Base-by-base conservation (phyloP, 225 moss, liverwort and hornwort species). In the Straminergon stramineum region DNA sequence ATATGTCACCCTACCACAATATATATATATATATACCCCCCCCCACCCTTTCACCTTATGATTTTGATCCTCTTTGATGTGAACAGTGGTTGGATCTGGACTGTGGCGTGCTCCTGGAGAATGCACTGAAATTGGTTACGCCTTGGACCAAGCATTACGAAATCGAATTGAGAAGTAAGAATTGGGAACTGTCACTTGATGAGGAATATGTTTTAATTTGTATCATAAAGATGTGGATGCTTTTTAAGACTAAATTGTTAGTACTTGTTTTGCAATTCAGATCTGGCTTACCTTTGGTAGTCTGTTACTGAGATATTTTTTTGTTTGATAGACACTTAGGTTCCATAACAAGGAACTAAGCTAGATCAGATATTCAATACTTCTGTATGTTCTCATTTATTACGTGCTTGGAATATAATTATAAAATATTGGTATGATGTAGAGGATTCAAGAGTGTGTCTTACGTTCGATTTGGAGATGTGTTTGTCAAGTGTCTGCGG, bases 381-480 rank as follows among this genome's bases (percentile, higher is more conserved):
- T 39, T 89, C n/a, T 52, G 27, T 77, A 82, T 48, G 76, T 69
- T 35, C 55, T 65, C 56, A 63, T 85, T 34, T 58, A 87, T 55
- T 56, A 17, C 76, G 70, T 75, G 77, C 75, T 89, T 90, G 69
- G 57, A 78, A 32, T 79, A 70, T 79, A 83, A 85, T 26, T 6
- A 48, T 27, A 68, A 60, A 34, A 66, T 88, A 56, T 84, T 89
- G 84, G 61, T 51, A 74, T 88, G 67, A 21, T 90, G 85, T 95
- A 99, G 99, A 92, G 94, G 97, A 79, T 94, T 99, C 81, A 95
- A 93, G 91, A 93, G 92, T 85, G 90, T 99, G 84, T 97, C 99
- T 61, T 99, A 99, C 92, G 95, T 97, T 85, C 96, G 99, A 70
- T 99, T 96, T 94, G 99, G 99, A 84, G 96, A 99, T 87, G 97